A percentile compares a stretch with the other conserved stretches of the same genome.
Evolutionary conservation across 768 basidiomycete genomes (phyloP).

Genomic region (Rhizopogon vulgaris): DNA sequence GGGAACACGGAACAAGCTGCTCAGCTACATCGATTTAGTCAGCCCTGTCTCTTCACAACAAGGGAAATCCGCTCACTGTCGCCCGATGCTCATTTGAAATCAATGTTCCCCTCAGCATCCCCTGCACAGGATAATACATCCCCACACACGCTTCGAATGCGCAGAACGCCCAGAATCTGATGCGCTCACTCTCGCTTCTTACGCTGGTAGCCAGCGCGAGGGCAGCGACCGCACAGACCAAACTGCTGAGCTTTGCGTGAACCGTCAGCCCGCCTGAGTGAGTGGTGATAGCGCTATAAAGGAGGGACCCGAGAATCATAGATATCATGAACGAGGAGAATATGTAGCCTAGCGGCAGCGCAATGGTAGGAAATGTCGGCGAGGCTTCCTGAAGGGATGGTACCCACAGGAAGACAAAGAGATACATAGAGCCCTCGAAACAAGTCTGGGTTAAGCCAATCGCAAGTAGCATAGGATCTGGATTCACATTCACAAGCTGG

Average conservation of each 20-base stretch:
- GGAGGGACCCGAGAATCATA: conserved; percentile 74
- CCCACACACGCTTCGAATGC: conserved; percentile 73
- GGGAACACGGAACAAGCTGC: conserved; percentile 68
- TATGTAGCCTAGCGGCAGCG: conserved; percentile 70
- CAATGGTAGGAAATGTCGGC: conserved; percentile 21
- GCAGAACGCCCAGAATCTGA: conserved; percentile 70
- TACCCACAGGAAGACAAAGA: conserved; percentile 82
- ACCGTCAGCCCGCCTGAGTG: conserved; percentile 34
- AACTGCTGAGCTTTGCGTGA: conserved; percentile 61
- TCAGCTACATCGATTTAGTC: conserved; percentile 36
- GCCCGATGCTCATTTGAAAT: conserved; percentile 70
- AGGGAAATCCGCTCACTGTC: conserved; percentile 41
- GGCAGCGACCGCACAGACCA: conserved; percentile 55
- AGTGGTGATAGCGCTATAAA: conserved; percentile 49
- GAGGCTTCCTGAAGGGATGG: conserved; percentile 64
- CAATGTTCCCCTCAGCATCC: conserved; percentile 61
- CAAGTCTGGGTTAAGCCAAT: conserved; percentile 73
- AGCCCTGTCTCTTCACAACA: neutral
- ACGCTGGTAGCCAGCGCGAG: conserved; percentile 49
- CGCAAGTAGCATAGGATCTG: conserved; percentile 57
- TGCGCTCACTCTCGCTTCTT: conserved; percentile 34
- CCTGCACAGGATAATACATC: conserved; percentile 76
- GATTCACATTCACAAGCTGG: neutral
- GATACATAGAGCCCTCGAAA: conserved; percentile 82
- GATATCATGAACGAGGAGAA: conserved; percentile 78